These are phyloP conservation scores for Jacaranda mimosifolia DNA, from an alignment of 257 asterid genomes.

Conservation along the genomic window DNA sequence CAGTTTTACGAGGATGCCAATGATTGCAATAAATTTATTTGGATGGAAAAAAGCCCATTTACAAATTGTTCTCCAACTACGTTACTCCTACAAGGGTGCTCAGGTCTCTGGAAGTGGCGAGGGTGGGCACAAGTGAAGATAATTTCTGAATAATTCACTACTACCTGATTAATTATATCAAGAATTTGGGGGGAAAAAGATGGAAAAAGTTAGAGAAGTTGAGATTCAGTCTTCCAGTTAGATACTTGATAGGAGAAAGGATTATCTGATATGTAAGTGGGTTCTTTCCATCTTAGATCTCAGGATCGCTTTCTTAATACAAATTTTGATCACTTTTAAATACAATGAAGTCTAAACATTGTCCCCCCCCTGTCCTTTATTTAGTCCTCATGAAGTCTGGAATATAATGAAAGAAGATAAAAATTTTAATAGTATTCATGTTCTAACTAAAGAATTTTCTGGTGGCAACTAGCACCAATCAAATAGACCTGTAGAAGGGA, in stretches of 20 bases:
- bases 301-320: no score
- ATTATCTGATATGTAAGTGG: background rate
- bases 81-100: background rate
- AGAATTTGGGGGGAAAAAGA: no score
- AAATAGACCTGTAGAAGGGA: background rate
- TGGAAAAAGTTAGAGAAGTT: background rate
- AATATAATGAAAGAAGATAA: background rate
- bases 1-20: background rate
- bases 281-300: background rate
- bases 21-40: background rate
- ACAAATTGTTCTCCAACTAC: background rate
- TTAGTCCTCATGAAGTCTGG: background rate
- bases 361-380: no score
- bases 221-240: background rate
- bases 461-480: background rate
- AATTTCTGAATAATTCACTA: no score
- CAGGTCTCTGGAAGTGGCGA: no score
- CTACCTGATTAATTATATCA: no score
- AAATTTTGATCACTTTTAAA: no score
- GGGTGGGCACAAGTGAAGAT: background rate
- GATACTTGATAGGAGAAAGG: slow-evolving; percentile 7
- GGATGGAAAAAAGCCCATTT: background rate
- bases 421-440: background rate
- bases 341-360: no score
- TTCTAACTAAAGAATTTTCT: background rate